Evolutionary conservation across 2,329 filamentous ascomycete genomes (phyloP).

Genomic region (Diaporthe ampelina): DNA sequence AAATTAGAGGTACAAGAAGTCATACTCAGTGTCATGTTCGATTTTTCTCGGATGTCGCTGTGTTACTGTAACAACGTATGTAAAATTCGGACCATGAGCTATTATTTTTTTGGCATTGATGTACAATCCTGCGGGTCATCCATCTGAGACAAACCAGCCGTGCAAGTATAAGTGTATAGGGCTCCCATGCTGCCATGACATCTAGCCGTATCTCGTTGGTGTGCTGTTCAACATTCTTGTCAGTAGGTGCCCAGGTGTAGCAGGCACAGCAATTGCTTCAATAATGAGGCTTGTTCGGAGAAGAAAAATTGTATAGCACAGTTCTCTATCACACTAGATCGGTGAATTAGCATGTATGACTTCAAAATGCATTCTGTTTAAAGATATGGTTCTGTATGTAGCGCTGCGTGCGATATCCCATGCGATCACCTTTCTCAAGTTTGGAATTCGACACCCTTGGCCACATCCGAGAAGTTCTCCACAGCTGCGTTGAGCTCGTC

Average conservation of each 20-base stretch:
- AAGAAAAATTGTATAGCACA: neutral
- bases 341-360: no score
- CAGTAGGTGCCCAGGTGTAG: neutral
- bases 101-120: neutral
- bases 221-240: neutral
- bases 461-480: conserved; percentile 1
- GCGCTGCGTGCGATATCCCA: neutral
- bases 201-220: no score
- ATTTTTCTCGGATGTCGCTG: no score
- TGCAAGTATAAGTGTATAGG: neutral
- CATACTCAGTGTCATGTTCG: no score
- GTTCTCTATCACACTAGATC: no score
- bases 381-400: neutral
- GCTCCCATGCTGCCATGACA: neutral
- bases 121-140: neutral
- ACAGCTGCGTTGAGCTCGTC: conserved; percentile 14
- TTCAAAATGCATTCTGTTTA: neutral
- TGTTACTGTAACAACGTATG: no score
- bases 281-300: neutral
- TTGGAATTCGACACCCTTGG: conserved; percentile 18
- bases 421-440: neutral
- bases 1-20: no score
- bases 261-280: neutral
- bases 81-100: neutral
- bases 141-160: neutral